These are phyloP conservation scores for Thozetella sp. DNA, from an alignment of 495 filamentous ascomycete genomes.

Conservation along the genomic window DNA sequence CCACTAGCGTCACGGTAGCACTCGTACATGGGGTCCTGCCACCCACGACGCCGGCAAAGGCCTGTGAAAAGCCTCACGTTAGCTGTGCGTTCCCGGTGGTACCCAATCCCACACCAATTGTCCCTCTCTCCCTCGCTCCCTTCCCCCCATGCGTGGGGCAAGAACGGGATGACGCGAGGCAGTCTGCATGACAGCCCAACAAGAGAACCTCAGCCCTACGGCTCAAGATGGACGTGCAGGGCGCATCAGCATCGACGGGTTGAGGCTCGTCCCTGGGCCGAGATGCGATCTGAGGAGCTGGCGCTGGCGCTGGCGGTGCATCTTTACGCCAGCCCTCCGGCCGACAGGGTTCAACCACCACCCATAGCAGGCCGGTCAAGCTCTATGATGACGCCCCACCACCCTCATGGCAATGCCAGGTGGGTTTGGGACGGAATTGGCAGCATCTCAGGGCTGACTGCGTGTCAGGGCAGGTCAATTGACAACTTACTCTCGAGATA, in stretches of 20 bases:
- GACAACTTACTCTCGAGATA: constrained; percentile 63
- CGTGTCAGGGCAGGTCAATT: constrained; percentile 11
- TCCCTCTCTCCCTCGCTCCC: constrained; percentile 14
- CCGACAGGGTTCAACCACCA: constrained; percentile 18
- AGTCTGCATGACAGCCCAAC: constrained; percentile 51
- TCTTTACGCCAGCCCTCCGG: constrained; percentile 17
- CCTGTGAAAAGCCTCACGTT: constrained; percentile 61
- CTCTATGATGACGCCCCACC: constrained; percentile 20
- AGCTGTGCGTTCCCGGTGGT: constrained; percentile 36
- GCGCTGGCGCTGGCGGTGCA: constrained; percentile 19
- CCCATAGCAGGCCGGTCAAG: constrained; percentile 18
- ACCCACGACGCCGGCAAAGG: constrained; percentile 93
- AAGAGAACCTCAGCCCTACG: constrained; percentile 34
- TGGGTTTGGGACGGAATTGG: constrained; percentile 6
- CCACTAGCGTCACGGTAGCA: constrained; percentile 71
- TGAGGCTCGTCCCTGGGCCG: constrained; percentile 10
- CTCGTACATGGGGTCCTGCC: constrained; percentile 92
- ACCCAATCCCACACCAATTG: constrained; percentile 29
- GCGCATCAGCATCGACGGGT: constrained; percentile 13
- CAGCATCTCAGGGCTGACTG: not conserved
- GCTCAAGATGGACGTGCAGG: constrained; percentile 9
- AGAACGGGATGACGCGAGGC: constrained; percentile 32
- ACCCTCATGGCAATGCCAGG: constrained; percentile 16
- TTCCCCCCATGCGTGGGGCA: constrained; percentile 18
- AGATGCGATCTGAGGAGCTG: constrained; percentile 23